Evolutionary conservation across 176 grass and related monocot genomes (phyloP).

Genomic region (Oryza meyeriana): DNA sequence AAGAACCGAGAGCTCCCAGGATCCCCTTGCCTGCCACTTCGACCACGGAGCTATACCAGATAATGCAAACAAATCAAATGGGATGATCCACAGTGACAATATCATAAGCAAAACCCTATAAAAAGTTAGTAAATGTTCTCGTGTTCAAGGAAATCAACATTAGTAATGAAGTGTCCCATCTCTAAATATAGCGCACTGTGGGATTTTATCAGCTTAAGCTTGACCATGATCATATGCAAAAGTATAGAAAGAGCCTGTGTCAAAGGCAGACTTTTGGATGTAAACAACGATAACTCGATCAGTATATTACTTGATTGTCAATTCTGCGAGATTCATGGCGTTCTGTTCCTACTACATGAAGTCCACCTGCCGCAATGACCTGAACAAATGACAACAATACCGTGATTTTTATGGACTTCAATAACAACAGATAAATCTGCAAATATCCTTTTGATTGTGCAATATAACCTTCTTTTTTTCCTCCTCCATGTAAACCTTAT

Average conservation of each 20-base stretch:
- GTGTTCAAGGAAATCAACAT: not conserved
- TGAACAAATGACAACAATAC: slow-evolving; percentile 36
- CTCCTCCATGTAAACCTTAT: slow-evolving; percentile 89
- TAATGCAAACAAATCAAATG: slow-evolving; percentile 37
- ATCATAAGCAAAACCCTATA: not conserved
- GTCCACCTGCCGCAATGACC: slow-evolving; percentile 85
- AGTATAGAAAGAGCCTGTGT: not conserved
- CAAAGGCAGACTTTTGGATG: not conserved
- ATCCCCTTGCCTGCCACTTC: slow-evolving; percentile 98
- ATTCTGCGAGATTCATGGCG: slow-evolving; percentile 97
- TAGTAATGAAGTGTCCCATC: not conserved
- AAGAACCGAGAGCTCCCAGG: slow-evolving; percentile 97
- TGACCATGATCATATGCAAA: not conserved
- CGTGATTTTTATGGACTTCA: slow-evolving; percentile 7
- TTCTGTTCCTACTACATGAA: slow-evolving; percentile 94
- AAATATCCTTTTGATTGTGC: slow-evolving; percentile 24
- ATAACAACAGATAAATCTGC: slow-evolving; percentile 1
- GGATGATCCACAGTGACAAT: slow-evolving; percentile 1
- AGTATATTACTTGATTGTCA: slow-evolving; percentile 82
- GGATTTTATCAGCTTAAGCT: not conserved
- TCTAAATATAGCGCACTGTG: not conserved
- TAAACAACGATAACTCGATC: slow-evolving; percentile 6
- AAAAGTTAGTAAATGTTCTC: not conserved
- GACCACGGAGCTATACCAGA: slow-evolving; percentile 76
- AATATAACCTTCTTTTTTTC: slow-evolving; percentile 82